These are phyloP conservation scores for Pholiota adiposa DNA, from an alignment of 1,284 basidiomycete species.

Conservation along the genomic window DNA sequence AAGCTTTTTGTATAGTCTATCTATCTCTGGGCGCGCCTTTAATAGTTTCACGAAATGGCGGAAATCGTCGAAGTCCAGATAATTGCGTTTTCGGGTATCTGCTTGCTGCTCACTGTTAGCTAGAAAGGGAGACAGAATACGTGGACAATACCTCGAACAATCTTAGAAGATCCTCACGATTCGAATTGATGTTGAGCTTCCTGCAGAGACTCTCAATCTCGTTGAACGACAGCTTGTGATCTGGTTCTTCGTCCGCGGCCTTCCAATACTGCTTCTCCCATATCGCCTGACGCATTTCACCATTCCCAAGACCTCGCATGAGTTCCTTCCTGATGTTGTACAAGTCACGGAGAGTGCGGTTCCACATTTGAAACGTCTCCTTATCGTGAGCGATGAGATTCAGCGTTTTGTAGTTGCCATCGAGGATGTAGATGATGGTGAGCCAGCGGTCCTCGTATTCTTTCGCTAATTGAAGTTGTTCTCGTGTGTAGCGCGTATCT, in stretches of 20 bases:
- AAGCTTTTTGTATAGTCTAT: constrained; percentile 65
- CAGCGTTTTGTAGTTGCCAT: constrained; percentile 87
- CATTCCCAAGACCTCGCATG: constrained; percentile 69
- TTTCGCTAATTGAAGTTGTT: constrained; percentile 70
- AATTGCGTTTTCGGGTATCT: constrained; percentile 66
- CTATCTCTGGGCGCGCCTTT: constrained; percentile 84
- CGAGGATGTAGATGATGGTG: constrained; percentile 78
- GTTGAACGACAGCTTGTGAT: constrained; percentile 71
- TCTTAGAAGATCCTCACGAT: constrained; percentile 60
- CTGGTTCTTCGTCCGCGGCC: constrained; percentile 62
- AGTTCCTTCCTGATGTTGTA: constrained; percentile 67
- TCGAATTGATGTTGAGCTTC: constrained; percentile 75
- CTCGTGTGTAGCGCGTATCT: constrained; percentile 79
- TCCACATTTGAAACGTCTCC: constrained; percentile 74
- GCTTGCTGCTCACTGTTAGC: constrained; percentile 51
- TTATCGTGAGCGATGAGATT: constrained; percentile 83
- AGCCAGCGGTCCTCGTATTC: constrained; percentile 75
- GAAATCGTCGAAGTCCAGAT: constrained; percentile 85
- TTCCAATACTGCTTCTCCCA: constrained; percentile 90
- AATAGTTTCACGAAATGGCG: constrained; percentile 85
- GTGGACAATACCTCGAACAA: constrained; percentile 65
- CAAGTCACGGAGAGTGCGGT: constrained; percentile 61
- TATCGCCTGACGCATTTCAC: constrained; percentile 68
- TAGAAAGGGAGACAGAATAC: not conserved
- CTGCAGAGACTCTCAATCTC: constrained; percentile 80